These are phyloP conservation scores for Sporothrix schenckii DNA, from an alignment of 2,329 filamentous ascomycete genomes.

Conservation along the genomic window DNA sequence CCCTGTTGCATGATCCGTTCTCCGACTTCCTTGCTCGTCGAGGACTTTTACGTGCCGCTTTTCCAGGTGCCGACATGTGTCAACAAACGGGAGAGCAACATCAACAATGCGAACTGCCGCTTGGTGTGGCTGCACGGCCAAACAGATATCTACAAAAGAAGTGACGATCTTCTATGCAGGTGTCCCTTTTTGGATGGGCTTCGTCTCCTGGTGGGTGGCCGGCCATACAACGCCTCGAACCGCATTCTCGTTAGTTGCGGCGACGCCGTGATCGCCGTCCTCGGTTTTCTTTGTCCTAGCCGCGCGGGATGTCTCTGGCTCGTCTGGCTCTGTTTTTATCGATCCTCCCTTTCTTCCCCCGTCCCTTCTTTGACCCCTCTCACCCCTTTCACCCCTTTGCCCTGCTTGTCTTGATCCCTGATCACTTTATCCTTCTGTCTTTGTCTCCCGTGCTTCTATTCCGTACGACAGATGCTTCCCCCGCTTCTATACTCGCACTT, in stretches of 20 bases:
- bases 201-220: background rate
- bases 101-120: background rate
- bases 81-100: too few relatives aligned
- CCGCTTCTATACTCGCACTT: too few relatives aligned
- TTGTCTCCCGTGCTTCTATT: slow-evolving; percentile 3
- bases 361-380: background rate
- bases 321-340: background rate
- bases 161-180: slow-evolving; percentile 1
- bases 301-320: background rate
- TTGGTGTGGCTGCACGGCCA: slow-evolving; percentile 4
- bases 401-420: background rate
- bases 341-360: background rate
- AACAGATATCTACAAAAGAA: background rate
- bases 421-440: background rate
- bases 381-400: background rate
- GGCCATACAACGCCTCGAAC: background rate
- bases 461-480: background rate
- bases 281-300: background rate
- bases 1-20: background rate
- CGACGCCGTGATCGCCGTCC: background rate
- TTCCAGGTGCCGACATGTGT: slow-evolving; percentile 6
- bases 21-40: background rate
- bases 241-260: background rate
- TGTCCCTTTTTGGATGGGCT: background rate
- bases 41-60: too few relatives aligned